A percentile compares a stretch with the other conserved stretches of the same genome.
Conservation (phyloP, 441 rosid genomes). For the Corymbia calophylla region DNA sequence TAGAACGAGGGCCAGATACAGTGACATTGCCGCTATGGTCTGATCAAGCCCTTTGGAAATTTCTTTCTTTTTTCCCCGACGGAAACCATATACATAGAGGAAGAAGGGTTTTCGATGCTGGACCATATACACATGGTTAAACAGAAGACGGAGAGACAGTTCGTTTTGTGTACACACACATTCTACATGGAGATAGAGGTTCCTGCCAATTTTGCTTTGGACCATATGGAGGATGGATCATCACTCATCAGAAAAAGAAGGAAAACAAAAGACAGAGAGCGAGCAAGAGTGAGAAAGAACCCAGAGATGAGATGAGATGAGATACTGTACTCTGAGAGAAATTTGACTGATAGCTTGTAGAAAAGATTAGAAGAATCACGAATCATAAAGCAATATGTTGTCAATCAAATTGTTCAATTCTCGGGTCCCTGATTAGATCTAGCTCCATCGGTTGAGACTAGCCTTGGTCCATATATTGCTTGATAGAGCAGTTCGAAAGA, state of each 20-base stretch:
- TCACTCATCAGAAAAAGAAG: background rate
- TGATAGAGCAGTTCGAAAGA: background rate
- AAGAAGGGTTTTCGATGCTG: background rate
- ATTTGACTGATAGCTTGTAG: background rate
- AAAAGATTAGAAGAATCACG: background rate
- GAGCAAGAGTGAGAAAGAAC: background rate
- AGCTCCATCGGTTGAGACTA: background rate
- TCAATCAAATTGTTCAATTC: background rate
- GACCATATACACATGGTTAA: background rate
- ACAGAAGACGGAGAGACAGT: background rate
- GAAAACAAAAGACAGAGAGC: background rate
- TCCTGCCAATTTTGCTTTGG: background rate
- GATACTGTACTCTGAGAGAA: background rate
- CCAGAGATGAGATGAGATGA: background rate
- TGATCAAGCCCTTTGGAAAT: slow-evolving; percentile 4
- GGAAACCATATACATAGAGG: background rate
- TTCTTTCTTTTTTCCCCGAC: background rate
- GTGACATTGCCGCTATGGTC: slow-evolving; percentile 36
- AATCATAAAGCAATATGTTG: background rate
- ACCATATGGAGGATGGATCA: background rate
- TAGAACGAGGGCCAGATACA: slow-evolving; percentile 55
- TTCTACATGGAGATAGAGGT: background rate
- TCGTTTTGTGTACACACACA: background rate
- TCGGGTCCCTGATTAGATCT: background rate
- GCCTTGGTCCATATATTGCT: background rate